These are phyloP conservation scores for Amanita pseudoporphyria DNA, from an alignment of 768 basidiomycete genomes.

Conservation along the genomic window DNA sequence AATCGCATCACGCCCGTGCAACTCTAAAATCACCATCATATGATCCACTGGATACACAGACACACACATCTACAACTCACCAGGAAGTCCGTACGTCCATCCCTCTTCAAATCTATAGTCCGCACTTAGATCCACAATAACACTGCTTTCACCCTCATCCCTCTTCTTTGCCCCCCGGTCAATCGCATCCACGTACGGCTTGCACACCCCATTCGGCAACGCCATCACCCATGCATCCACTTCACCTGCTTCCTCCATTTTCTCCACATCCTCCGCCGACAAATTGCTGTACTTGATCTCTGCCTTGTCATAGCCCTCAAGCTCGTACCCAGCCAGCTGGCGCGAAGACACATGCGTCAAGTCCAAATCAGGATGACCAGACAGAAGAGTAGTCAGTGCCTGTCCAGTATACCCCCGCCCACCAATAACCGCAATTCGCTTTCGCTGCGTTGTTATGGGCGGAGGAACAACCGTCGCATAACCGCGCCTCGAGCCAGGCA, in stretches of 20 bases:
- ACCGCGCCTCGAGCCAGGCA: slow-evolving; percentile 49
- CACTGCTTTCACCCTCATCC: slow-evolving; percentile 46
- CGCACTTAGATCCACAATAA: slow-evolving; percentile 87
- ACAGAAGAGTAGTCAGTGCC: slow-evolving; percentile 79
- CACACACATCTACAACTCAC: slow-evolving; percentile 45
- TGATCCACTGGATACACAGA: slow-evolving; percentile 17
- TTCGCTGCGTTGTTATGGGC: slow-evolving; percentile 50
- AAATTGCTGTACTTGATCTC: slow-evolving; percentile 74
- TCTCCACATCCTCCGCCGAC: slow-evolving; percentile 65
- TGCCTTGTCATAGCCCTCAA: slow-evolving; percentile 76
- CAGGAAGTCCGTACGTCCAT: slow-evolving; percentile 98
- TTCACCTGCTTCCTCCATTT: slow-evolving; percentile 81
- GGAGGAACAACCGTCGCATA: slow-evolving; percentile 61
- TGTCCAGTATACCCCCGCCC: slow-evolving; percentile 96
- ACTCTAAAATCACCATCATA: slow-evolving; percentile 45
- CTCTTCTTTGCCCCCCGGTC: slow-evolving; percentile 63
- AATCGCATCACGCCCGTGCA: slow-evolving; percentile 70
- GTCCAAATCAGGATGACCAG: slow-evolving; percentile 78
- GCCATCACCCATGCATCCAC: slow-evolving; percentile 99
- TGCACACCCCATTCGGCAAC: slow-evolving; percentile 93
- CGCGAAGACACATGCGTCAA: slow-evolving; percentile 96
- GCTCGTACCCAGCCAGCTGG: slow-evolving; percentile 74
- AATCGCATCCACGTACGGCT: slow-evolving; percentile 93
- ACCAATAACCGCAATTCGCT: slow-evolving; percentile 90
- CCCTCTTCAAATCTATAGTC: slow-evolving; percentile 92